These are phyloP conservation scores for Aureobasidium sp. DNA, from an alignment of 2,329 filamentous ascomycete genomes.

Conservation along the genomic window DNA sequence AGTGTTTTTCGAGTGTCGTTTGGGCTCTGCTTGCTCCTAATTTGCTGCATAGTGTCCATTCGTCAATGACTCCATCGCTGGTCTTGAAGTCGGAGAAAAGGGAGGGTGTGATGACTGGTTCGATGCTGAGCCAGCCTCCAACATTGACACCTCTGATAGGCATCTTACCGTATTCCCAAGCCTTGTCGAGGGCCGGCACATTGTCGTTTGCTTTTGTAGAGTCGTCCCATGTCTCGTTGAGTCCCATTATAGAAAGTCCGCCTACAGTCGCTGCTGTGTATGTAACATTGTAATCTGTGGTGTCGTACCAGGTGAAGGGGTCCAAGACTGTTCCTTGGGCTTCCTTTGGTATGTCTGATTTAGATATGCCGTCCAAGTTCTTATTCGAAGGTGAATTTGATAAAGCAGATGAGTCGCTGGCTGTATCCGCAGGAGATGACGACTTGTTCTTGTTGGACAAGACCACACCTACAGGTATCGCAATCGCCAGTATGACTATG, in stretches of 20 bases:
- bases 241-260: conserved; percentile 80
- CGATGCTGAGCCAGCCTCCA: conserved; percentile 86
- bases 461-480: conserved; percentile 39
- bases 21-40: conserved; percentile 59
- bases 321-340: conserved; percentile 73
- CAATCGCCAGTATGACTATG: conserved; percentile 36
- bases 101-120: conserved; percentile 92
- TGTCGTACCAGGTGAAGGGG: conserved; percentile 87
- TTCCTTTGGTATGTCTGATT: conserved; percentile 39
- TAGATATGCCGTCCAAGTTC: conserved; percentile 37
- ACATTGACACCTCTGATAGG: conserved; percentile 87
- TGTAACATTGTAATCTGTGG: conserved; percentile 83
- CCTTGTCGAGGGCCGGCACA: conserved; percentile 65
- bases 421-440: conserved; percentile 16
- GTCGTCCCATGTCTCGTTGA: conserved; percentile 81
- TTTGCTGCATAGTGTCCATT: conserved; percentile 67
- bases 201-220: conserved; percentile 66
- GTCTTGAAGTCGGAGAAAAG: conserved; percentile 63
- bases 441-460: conserved; percentile 34
- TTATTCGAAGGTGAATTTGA: conserved; percentile 32
- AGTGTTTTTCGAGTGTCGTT: conserved; percentile 75
- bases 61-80: conserved; percentile 65
- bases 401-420: conserved; percentile 16
- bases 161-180: conserved; percentile 68
- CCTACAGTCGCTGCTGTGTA: conserved; percentile 82